Evolutionary conservation across 768 basidiomycete species (phyloP), one percentile per base, ranked within the genome.

Genomic region (Leucosporidium yakuticum): DNA sequence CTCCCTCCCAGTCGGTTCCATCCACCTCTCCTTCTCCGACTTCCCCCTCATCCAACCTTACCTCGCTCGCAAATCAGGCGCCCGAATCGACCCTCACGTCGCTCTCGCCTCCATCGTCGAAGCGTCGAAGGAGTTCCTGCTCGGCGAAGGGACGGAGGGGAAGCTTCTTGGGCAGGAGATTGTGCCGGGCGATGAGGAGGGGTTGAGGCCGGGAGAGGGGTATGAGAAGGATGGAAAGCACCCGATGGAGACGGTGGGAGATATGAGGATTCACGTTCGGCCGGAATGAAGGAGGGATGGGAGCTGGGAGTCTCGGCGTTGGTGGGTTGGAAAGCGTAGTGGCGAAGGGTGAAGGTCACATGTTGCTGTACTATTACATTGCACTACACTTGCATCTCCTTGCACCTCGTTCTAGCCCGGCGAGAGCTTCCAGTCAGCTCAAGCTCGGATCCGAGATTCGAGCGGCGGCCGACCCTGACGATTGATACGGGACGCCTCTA

Each of bases 21-120:
- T 68, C 31, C 75, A 76, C 54, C 50, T 69, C n/a, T 55, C 70
- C 20, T 76, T 76, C 71, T 70, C 68, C 19, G 75, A 76, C 60
- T 31, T 76, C 32, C 68, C 62, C 34, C 55, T 71, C 54, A 62
- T 76, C 65, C 23, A 69, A 8, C 70, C 75, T 2, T 31, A 14
- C 62, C 34, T 73, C 59, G 15, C 44, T 3, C 44, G 47, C 4
- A 57, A 50, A 20, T 21, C 53, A 11, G 67, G 67, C 47, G 31
- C 58, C 9, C 62, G 62, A 23, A 59, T 61, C 31, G 25, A 39
- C 29, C 21, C 67, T 9, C 12, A 6, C 2, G 9, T 49, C n/a
- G 67, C 17, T 23, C 48, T 34, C 44, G 2, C 11, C 2, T 31
- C 25, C 6, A 48, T 64, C 58, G 67, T 63, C 47, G 59, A 55